Evolutionary conservation across 768 basidiomycete species (phyloP).

Genomic region (Lentinula aciculospora): DNA sequence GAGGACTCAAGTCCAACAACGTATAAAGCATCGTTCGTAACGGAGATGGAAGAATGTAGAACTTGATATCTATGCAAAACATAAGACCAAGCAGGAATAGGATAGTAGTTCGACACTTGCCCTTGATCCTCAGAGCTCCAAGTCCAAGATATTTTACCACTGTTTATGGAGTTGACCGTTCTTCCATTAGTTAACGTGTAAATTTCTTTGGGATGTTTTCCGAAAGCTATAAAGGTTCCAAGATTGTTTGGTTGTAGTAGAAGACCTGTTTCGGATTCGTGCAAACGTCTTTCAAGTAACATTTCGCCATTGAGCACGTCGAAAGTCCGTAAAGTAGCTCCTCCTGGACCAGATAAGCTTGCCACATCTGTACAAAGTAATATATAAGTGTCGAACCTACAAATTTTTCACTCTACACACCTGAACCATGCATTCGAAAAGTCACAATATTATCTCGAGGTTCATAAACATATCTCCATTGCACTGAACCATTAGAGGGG

Average conservation of each 20-base stretch:
- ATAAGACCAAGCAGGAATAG: neutral
- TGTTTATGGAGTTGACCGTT: conserved; percentile 44
- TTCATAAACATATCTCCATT: conserved; percentile 80
- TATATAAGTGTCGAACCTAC: neutral
- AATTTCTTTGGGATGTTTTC: conserved; percentile 17
- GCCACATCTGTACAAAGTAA: conserved; percentile 45
- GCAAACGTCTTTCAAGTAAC: conserved; percentile 59
- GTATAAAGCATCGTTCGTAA: conserved; percentile 51
- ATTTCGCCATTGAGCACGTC: conserved; percentile 59
- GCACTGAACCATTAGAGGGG: conserved; percentile 62
- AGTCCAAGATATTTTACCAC: conserved; percentile 59
- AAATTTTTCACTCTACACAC: conserved; percentile 33
- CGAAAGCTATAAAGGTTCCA: conserved; percentile 47
- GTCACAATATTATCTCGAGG: conserved; percentile 59
- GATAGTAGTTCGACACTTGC: conserved; percentile 33
- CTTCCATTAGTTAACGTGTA: conserved; percentile 59
- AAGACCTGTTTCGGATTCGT: conserved; percentile 35
- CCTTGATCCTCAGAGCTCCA: conserved; percentile 68
- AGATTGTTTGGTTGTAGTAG: conserved; percentile 47
- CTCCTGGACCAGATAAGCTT: conserved; percentile 71
- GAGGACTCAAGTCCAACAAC: conserved; percentile 48
- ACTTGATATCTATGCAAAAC: conserved; percentile 46
- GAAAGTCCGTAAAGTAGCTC: conserved; percentile 63
- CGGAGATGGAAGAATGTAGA: conserved; percentile 56
- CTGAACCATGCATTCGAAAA: conserved; percentile 51